These are phyloP conservation scores for Paecilomyces variotii DNA, from an alignment of 2,329 filamentous ascomycete species.

Conservation along the genomic window DNA sequence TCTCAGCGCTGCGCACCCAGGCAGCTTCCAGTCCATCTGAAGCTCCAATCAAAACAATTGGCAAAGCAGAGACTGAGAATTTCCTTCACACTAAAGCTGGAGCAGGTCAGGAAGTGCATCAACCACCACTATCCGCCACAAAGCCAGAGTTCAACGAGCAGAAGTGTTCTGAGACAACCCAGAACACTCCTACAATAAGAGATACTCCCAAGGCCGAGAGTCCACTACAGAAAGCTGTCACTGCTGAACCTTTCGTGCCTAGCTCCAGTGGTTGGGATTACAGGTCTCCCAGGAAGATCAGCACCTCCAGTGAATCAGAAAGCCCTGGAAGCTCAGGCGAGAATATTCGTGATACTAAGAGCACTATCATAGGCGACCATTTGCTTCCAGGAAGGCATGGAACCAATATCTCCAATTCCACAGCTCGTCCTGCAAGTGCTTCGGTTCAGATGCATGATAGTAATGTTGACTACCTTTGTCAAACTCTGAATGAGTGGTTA, in stretches of 20 bases:
- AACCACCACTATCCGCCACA: not conserved
- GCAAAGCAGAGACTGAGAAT: not conserved
- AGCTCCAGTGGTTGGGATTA: constrained; percentile 4
- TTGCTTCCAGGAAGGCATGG: constrained; percentile 12
- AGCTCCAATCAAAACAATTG: not conserved
- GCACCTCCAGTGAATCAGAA: constrained; percentile 4
- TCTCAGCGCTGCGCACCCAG: not conserved
- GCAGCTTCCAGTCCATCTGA: not conserved
- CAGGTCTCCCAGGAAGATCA: constrained; percentile 2
- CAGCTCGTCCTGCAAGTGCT: not conserved
- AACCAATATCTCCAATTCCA: not conserved
- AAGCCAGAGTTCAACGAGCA: not conserved
- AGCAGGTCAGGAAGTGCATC: not conserved
- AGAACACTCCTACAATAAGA: not conserved
- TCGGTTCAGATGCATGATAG: not conserved
- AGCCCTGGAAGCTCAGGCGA: not conserved
- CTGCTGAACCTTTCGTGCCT: constrained; percentile 7
- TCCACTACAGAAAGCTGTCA: constrained; percentile 6
- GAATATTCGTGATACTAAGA: constrained; percentile 6
- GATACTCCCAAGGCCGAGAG: not conserved
- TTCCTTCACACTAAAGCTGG: not conserved
- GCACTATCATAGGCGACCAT: constrained; percentile 15
- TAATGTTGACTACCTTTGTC: constrained; percentile 1
- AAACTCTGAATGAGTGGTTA: not conserved
- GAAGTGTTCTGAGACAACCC: not conserved